These are phyloP conservation scores for Sporormia fimetaria DNA, from an alignment of 495 filamentous ascomycete species.

Conservation along the genomic window DNA sequence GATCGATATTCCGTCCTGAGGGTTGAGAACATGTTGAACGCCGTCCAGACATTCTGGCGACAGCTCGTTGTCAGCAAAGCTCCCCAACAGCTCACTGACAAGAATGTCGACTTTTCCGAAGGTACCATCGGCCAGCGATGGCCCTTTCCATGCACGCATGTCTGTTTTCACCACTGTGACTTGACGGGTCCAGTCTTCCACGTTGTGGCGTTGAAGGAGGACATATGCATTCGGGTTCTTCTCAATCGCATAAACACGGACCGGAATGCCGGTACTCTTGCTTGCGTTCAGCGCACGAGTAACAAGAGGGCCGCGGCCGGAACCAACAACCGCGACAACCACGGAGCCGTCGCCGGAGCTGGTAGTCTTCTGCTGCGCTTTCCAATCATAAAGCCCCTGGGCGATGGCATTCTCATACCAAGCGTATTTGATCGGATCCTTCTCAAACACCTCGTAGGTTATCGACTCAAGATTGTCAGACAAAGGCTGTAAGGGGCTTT, in stretches of 20 bases:
- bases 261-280: conserved; percentile 56
- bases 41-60: conserved; percentile 70
- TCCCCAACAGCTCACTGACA: conserved; percentile 85
- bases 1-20: conserved; percentile 75
- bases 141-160: conserved; percentile 92
- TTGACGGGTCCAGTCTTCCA: conserved; percentile 56
- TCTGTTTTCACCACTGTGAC: conserved; percentile 88
- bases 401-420: conserved; percentile 83
- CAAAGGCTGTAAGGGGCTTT: conserved; percentile 86
- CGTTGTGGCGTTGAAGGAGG: conserved; percentile 75
- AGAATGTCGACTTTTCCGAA: conserved; percentile 76
- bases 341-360: conserved; percentile 55
- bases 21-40: conserved; percentile 69
- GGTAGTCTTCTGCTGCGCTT: conserved; percentile 53
- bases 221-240: conserved; percentile 98
- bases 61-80: conserved; percentile 46
- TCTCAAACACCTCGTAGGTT: conserved; percentile 98
- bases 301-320: conserved; percentile 83
- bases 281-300: conserved; percentile 74
- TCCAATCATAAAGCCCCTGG: conserved; percentile 74
- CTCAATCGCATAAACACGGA: conserved; percentile 85
- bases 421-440: conserved; percentile 94
- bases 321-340: conserved; percentile 83
- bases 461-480: conserved; percentile 94
- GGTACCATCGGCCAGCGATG: conserved; percentile 31